Base-by-base conservation (phyloP, 441 rosid genomes). In the Monsonia emarginata region DNA sequence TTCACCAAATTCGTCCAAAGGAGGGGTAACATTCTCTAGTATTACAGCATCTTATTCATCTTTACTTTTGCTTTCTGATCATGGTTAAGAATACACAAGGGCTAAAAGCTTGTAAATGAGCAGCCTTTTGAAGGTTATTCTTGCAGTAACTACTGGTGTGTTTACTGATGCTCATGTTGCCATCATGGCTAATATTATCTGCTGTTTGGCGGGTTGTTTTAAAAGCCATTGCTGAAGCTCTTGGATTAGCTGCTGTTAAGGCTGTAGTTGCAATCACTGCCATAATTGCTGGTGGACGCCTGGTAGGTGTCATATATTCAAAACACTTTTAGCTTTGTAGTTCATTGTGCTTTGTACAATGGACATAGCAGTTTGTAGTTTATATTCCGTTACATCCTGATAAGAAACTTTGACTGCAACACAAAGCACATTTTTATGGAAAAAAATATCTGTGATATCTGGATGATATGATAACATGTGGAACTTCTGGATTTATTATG, bases 181-280 rank as follows among this genome's bases (percentile, higher is more conserved):
- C 52, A 65, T 60, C 57, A 65, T 68, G 65, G 70, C 22, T 69
- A 7, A 42, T 70, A 40, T 69, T 64, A 56, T 67, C 68, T 56
- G 31, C 64, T 82, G 65, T 42, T 58, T 83, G 80, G 68, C 86
- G 90, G 97, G 79, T 94, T 80, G 98, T 97, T 66, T 85, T 90
- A 80, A 86, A 88, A 82, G 96, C 98, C 68, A 94, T 94, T 76
- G 95, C 93, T 61, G 98, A 94, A 80, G 98, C 98, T 75, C 95
- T 94, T 76, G 98, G 98, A 69, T 58, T 89, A 63, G 98, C 98
- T 72, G 97, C 89, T 76, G 95, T 94, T 66, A 94, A 89, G 81
- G 97, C 97, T n/a, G 85, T 86, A 14, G 86, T 89, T 83, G 98
- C 98, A 75, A 88, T 94, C 71, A 75, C 95, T 73, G 97, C 90